Evolutionary conservation across 306 rosid genomes (phyloP).

Genomic region (Styphnolobium japonicum): DNA sequence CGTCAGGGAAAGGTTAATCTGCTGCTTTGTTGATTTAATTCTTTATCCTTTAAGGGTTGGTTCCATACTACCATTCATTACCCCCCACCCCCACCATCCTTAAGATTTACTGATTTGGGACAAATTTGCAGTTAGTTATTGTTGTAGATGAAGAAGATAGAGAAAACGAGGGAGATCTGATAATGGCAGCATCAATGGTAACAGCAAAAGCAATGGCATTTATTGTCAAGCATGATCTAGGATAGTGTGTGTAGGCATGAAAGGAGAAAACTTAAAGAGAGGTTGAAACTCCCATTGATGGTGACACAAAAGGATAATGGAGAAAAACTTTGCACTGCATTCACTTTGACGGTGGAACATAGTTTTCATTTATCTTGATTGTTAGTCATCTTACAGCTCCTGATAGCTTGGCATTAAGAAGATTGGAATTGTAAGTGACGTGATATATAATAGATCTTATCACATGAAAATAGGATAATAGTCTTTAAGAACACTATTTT

Average conservation of each 20-base stretch:
- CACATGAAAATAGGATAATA: neutral
- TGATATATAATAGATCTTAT: neutral
- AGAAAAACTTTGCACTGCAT: conserved; percentile 31
- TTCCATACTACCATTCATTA: too few relatives aligned
- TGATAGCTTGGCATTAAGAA: too few relatives aligned
- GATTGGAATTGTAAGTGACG: conserved; percentile 18
- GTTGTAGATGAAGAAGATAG: conserved; percentile 45
- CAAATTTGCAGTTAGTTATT: conserved; percentile 36
- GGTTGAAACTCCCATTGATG: conserved; percentile 31
- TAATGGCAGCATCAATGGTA: conserved; percentile 40
- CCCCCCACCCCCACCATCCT: too few relatives aligned
- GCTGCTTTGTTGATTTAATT: neutral
- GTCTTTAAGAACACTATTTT: too few relatives aligned
- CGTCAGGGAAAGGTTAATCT: conserved; percentile 37
- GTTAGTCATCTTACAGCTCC: too few relatives aligned
- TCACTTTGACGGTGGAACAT: too few relatives aligned
- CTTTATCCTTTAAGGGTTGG: neutral
- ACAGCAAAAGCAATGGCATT: conserved; percentile 37
- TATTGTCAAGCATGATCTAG: conserved; percentile 34
- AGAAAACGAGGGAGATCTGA: conserved; percentile 44
- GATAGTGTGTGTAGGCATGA: conserved; percentile 31
- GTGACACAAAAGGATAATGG: conserved; percentile 22
- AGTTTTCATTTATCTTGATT: too few relatives aligned
- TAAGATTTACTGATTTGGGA: neutral
- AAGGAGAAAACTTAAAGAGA: conserved; percentile 20